Evolutionary conservation across 2,329 filamentous ascomycete species (phyloP).

Genomic region (Calonectria multiphialidica): DNA sequence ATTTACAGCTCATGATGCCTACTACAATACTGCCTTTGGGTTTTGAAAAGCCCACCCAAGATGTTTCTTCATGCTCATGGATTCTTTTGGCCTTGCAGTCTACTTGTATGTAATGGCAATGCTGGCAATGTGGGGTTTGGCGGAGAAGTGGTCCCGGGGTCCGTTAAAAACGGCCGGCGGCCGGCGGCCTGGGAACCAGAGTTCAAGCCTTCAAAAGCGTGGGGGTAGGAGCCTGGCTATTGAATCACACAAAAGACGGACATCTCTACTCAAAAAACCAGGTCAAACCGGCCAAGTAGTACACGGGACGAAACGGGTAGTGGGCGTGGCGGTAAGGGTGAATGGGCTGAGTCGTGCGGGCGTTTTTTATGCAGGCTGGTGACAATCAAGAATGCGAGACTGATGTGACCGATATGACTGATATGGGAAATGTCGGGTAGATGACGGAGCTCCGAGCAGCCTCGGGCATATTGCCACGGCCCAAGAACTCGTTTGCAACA

Average conservation of each 20-base stretch:
- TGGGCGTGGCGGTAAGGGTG: not conserved
- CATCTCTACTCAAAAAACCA: not conserved
- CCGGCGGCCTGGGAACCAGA: not conserved
- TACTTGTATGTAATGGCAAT: conserved; percentile 11
- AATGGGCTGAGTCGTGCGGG: conserved; percentile 12
- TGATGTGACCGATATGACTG: not conserved
- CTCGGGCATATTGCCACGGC: not conserved
- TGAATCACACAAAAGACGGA: not conserved
- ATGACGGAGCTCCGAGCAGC: conserved; percentile 11
- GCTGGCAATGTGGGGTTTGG: conserved; percentile 16
- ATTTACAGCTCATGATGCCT: not conserved
- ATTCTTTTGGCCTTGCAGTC: not conserved
- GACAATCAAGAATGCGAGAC: not conserved
- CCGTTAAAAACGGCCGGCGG: conserved; percentile 11
- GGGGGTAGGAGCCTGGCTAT: conserved; percentile 15
- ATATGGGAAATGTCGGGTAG: not conserved
- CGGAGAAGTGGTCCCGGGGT: conserved; percentile 13
- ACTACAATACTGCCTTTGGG: not conserved
- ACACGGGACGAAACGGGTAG: not conserved
- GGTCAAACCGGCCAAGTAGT: not conserved
- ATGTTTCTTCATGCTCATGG: not conserved
- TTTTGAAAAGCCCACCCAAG: not conserved
- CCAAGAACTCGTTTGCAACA: not conserved
- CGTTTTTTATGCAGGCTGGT: conserved; percentile 12
- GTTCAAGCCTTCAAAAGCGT: conserved; percentile 5